Evolutionary conservation across 2,329 filamentous ascomycete genomes (phyloP), one percentile per base, ranked within the genome.

Genomic region (Fusarium circinatum): DNA sequence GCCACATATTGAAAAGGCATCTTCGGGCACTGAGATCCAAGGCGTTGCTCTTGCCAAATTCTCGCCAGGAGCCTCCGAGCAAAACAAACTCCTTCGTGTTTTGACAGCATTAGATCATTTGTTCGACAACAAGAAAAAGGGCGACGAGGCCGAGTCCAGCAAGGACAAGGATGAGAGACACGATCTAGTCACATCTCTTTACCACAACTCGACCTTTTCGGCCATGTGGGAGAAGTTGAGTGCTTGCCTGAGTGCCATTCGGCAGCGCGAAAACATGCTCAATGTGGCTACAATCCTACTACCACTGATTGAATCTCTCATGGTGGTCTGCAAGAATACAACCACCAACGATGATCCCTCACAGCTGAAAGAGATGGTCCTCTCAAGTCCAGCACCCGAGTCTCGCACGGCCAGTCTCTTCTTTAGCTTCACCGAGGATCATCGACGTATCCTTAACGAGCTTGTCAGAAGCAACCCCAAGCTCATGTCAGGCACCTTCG

Each of bases 311-410:
- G 96, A 99, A 83, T 94, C 95, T 11, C 87, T 99, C 70, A 99
- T 99, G 96, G 96, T 99, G 60, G 95, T 99, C 34, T 99, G 97
- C 89, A 99, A 98, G 86, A 98, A 98, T 82, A 98, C 95, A 14
- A 93, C 94, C 4, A 86, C 95, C 61, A 92, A 91, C 79, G 93
- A 96, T 69, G 85, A 90, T 32, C 93, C 80, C 15, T 78, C 84
- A 52, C 81, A 88, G 74, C 81, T 82, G 71, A 93, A 93, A 79
- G 93, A 96, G 54, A 88, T 94, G 81, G 86, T 92, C 20, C 83
- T 95, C 42, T 90, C 93, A 28, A 97, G 93, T 76, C 93, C 94
- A 9, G 71, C 65, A 87, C 93, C 94, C 3, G 94, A 97, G 79
- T 90, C 90, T 55, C 91, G 91, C 61, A 96, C 98, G 85, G 95